These are phyloP conservation scores for Phytopythium cucurbitacearum DNA, from an alignment of 352 stramenopile genomes.

Conservation along the genomic window DNA sequence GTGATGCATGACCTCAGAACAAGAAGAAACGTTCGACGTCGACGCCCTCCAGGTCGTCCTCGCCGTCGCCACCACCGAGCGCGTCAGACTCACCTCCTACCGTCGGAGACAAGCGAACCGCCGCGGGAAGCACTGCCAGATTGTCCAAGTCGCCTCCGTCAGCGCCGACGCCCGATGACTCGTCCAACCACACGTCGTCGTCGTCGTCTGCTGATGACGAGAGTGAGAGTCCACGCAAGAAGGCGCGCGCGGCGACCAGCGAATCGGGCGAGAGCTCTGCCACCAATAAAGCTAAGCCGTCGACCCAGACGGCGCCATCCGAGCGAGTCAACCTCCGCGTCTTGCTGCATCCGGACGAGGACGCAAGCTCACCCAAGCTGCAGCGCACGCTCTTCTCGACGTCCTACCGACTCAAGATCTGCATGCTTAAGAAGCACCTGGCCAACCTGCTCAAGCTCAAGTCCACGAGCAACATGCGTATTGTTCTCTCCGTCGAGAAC, in stretches of 20 bases:
- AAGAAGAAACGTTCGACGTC: not conserved
- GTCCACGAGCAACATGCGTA: slow-evolving; percentile 39
- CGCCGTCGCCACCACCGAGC: slow-evolving; percentile 14
- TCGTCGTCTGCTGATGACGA: slow-evolving; percentile 6
- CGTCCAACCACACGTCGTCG: slow-evolving; percentile 7
- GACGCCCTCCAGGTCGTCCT: slow-evolving; percentile 18
- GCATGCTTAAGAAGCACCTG: slow-evolving; percentile 72
- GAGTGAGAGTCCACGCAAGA: slow-evolving; percentile 26
- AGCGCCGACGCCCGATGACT: slow-evolving; percentile 2
- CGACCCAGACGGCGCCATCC: slow-evolving; percentile 1
- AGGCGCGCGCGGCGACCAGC: slow-evolving; percentile 7
- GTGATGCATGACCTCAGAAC: slow-evolving; percentile 17
- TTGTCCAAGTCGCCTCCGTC: slow-evolving; percentile 3
- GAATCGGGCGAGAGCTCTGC: not conserved
- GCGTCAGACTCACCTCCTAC: slow-evolving; percentile 10
- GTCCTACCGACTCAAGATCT: slow-evolving; percentile 59
- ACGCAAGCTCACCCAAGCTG: slow-evolving; percentile 24
- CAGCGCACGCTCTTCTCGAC: slow-evolving; percentile 57
- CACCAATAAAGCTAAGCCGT: not conserved
- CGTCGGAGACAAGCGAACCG: slow-evolving; percentile 28
- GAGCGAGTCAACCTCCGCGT: slow-evolving; percentile 63
- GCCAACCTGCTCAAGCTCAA: slow-evolving; percentile 41
- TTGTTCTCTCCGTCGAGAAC: slow-evolving; percentile 57
- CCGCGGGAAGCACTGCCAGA: slow-evolving; percentile 6
- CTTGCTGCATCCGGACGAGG: slow-evolving; percentile 49